Evolutionary conservation across 371 early-diverging fungal species (phyloP), one percentile per base, ranked within the genome.

Genomic region (Zychaea mexicana): DNA sequence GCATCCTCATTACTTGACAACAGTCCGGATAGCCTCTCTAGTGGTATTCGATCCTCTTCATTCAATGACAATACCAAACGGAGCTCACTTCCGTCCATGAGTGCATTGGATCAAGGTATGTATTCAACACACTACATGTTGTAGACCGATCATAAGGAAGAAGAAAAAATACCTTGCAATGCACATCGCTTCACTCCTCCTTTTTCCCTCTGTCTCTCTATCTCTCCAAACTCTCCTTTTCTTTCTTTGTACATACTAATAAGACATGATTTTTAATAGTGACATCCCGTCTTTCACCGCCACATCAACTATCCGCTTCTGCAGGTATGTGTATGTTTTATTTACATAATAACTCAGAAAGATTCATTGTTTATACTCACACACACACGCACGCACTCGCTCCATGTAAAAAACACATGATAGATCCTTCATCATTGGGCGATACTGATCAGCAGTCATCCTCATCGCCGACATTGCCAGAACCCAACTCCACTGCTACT

Each of bases 61-160:
- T 55, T 55, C 24, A 47, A 47, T 47, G 49, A 47, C 28, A 17
- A 21, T 19, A 45, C 9, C 39, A 58, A 58, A 30, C 39, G 58
- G 10, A 28, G 38, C 19, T 45, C 58, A 9, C 42, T 58, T 27
- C 58, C 58, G 42, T 58, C 58, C n/a, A 47, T 47, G 49, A 47
- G 49, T 47, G n/a, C 49, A 15, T 47, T 47, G 22, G 49, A 47
- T 47, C 49, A 47, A 22, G 39, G 39, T 39, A 39, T 8, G 13
- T 39, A 8, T 8, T 15, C 3, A 39, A n/a, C n/a, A n/a, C n/a
- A n/a, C n/a, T 39, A 39, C n/a, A 4, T 39, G 4, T 7, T 39
- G 39, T 7, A 15, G 15, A 4, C n/a, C 10, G 10, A 39, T 8
- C 12, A 33, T 19, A 45, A 45, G 6, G 38, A 9, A 36, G 15